A percentile compares a stretch with the other conserved stretches of the same genome.
Evolutionary conservation across 2,329 filamentous ascomycete species (phyloP).

Genomic region (Penicillium olsonii): DNA sequence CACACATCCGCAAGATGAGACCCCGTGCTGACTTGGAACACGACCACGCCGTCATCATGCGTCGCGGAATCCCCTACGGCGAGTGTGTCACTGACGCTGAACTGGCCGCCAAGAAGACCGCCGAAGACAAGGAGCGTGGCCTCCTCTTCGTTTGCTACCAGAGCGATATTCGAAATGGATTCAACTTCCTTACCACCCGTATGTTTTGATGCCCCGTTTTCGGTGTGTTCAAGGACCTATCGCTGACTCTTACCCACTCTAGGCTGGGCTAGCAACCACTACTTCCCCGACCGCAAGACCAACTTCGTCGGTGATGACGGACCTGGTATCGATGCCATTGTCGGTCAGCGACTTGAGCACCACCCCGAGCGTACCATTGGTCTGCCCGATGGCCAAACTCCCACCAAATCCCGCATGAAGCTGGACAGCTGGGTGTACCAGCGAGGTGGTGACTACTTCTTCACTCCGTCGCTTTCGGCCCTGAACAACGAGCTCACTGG

Average conservation of each 20-base stretch:
- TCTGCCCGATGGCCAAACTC: constrained; percentile 17
- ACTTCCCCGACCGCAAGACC: constrained; percentile 19
- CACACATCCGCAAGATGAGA: constrained; percentile 52
- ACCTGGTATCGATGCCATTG: constrained; percentile 23
- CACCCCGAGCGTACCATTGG: constrained; percentile 17
- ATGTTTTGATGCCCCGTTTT: constrained; percentile 2
- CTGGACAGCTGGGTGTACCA: constrained; percentile 42
- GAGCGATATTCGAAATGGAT: constrained; percentile 42
- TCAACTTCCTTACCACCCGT: constrained; percentile 35
- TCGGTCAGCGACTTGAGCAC: constrained; percentile 19
- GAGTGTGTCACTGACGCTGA: constrained; percentile 41
- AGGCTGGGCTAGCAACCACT: constrained; percentile 26
- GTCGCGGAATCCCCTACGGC: constrained; percentile 50
- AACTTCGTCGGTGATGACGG: constrained; percentile 5
- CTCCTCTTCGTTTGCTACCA: constrained; percentile 44
- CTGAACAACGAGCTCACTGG: constrained; percentile 6
- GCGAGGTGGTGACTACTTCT: constrained; percentile 51
- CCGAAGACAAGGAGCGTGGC: constrained; percentile 40
- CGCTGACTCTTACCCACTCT: not conserved
- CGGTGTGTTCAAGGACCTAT: not conserved
- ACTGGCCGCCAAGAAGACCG: constrained; percentile 25
- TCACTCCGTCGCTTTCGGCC: constrained; percentile 44
- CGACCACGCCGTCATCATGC: constrained; percentile 41
- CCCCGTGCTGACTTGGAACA: constrained; percentile 41
- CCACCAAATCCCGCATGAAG: constrained; percentile 22